Conservation (phyloP, 1,284 basidiomycete species). For the Thelephora terrestris region DNA sequence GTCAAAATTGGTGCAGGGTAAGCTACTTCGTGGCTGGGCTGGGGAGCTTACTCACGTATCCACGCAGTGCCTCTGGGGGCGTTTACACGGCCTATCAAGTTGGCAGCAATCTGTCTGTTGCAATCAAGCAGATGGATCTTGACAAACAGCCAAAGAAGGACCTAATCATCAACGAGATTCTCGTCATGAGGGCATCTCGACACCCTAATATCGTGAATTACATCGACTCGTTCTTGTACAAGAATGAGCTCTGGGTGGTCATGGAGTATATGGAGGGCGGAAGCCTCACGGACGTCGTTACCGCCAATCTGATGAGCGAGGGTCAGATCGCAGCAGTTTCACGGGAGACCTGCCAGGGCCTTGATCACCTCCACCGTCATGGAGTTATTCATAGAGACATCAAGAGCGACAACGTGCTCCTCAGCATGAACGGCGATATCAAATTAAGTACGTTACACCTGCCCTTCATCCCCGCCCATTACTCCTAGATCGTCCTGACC, state of each 20-base stretch:
- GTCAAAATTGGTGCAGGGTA: slow-evolving; percentile 98
- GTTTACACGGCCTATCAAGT: slow-evolving; percentile 98
- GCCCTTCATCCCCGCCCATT: background rate
- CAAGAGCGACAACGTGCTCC: slow-evolving; percentile 93
- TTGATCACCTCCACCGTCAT: slow-evolving; percentile 89
- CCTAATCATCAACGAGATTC: slow-evolving; percentile 98
- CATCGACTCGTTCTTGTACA: slow-evolving; percentile 96
- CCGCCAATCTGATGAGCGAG: slow-evolving; percentile 92
- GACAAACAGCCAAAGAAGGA: slow-evolving; percentile 99
- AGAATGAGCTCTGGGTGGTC: slow-evolving; percentile 98
- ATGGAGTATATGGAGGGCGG: slow-evolving; percentile 99
- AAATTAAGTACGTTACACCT: slow-evolving; percentile 77
- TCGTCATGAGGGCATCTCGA: slow-evolving; percentile 93
- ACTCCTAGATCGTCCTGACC: background rate
- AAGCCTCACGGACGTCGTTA: slow-evolving; percentile 91
- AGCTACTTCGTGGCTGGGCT: slow-evolving; percentile 22
- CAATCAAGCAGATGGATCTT: slow-evolving; percentile 99
- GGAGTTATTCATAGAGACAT: slow-evolving; percentile 97
- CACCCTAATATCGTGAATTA: slow-evolving; percentile 99
- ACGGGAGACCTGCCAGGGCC: slow-evolving; percentile 82
- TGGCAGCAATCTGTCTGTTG: slow-evolving; percentile 87
- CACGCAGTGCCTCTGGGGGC: slow-evolving; percentile 81
- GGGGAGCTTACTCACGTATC: slow-evolving; percentile 2
- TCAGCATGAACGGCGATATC: slow-evolving; percentile 91
- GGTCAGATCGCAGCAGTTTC: slow-evolving; percentile 93